Percentiles rank a stretch among this genome's conserved stretches.
Conservation (phyloP, 2,329 filamentous ascomycete species). For the Penicillium sp. region DNA sequence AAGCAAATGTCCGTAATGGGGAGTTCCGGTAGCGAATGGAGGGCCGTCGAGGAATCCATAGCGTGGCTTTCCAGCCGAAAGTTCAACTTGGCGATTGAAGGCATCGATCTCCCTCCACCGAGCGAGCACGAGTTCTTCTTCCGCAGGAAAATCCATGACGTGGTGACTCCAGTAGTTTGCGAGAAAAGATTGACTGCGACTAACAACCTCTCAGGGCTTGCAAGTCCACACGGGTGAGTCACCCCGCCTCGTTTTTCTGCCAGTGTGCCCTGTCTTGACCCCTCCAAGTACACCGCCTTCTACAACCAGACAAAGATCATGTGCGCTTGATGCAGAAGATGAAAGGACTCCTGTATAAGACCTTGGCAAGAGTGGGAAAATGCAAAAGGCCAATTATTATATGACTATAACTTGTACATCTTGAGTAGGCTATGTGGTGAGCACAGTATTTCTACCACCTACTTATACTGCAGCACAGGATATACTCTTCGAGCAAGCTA, state of each 20-base stretch:
- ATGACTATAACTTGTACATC: background rate
- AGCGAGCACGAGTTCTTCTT: conserved; percentile 75
- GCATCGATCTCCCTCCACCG: conserved; percentile 88
- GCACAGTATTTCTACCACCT: too few relatives aligned
- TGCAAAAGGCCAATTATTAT: too few relatives aligned
- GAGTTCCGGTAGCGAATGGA: conserved; percentile 63
- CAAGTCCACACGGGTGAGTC: conserved; percentile 14
- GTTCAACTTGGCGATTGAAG: conserved; percentile 77
- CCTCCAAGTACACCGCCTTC: conserved; percentile 15
- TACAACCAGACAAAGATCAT: background rate
- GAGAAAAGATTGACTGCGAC: conserved; percentile 21
- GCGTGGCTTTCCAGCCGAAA: conserved; percentile 69
- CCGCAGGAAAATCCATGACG: conserved; percentile 78
- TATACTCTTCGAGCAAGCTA: background rate
- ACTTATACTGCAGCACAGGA: background rate
- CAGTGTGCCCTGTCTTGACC: conserved; percentile 11
- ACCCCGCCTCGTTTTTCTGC: conserved; percentile 21
- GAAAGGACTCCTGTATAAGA: background rate
- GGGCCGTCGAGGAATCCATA: conserved; percentile 95
- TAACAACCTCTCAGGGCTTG: conserved; percentile 1
- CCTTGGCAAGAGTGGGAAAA: background rate
- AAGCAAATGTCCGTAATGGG: conserved; percentile 67
- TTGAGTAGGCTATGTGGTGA: too few relatives aligned
- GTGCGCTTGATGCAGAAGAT: background rate
- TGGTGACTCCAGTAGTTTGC: conserved; percentile 48